Conservation (phyloP, 2,329 filamentous ascomycete genomes). For the Ilyonectria sp. region DNA sequence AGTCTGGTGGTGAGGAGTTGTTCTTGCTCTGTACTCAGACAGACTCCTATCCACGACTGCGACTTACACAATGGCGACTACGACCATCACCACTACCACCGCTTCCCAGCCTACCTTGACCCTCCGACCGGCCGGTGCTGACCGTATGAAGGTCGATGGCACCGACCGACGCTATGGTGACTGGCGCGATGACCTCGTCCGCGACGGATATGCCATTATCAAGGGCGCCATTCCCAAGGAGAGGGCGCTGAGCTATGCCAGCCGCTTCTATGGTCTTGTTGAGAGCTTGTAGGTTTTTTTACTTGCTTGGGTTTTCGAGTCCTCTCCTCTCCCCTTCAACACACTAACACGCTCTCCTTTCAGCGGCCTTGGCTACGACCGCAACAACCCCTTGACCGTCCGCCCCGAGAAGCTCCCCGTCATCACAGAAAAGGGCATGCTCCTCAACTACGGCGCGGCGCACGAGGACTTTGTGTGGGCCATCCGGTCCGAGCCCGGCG, state of each 20-base stretch:
- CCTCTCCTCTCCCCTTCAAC: background rate
- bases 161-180: slow-evolving; percentile 41
- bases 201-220: slow-evolving; percentile 41
- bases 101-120: slow-evolving; percentile 33
- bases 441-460: slow-evolving; percentile 60
- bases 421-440: slow-evolving; percentile 61
- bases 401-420: slow-evolving; percentile 44
- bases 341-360: background rate
- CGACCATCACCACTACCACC: background rate
- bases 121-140: slow-evolving; percentile 39
- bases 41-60: background rate
- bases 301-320: accelerated
- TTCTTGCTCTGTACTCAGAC: background rate
- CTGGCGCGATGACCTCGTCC: slow-evolving; percentile 43
- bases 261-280: slow-evolving; percentile 42
- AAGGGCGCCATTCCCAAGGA: slow-evolving; percentile 41
- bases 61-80: slow-evolving; percentile 18
- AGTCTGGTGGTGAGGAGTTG: background rate
- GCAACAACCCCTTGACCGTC: slow-evolving; percentile 36
- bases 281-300: slow-evolving; percentile 39
- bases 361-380: slow-evolving; percentile 40
- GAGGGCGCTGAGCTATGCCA: slow-evolving; percentile 42
- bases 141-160: slow-evolving; percentile 40
- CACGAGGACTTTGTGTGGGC: slow-evolving; percentile 66
- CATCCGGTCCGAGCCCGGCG: slow-evolving; percentile 61